Conservation (phyloP, 768 basidiomycete genomes). For the Lactarius hatsudake region DNA sequence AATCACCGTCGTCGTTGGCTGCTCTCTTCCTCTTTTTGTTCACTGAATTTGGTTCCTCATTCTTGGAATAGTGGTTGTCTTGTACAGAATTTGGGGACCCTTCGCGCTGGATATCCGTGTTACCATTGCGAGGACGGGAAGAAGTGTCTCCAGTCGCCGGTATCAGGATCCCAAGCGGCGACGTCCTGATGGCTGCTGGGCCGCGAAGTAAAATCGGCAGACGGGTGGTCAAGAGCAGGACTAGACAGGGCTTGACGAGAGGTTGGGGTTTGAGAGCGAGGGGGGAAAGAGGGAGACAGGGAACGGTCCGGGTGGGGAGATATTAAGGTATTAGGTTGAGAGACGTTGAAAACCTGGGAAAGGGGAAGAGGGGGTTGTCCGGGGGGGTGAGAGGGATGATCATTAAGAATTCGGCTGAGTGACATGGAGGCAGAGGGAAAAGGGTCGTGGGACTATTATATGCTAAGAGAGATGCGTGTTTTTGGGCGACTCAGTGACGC, state of each 20-base stretch:
- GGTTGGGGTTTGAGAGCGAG: conserved; percentile 23
- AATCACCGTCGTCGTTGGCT: conserved; percentile 53
- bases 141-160: conserved; percentile 40
- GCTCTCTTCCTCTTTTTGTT: conserved; percentile 51
- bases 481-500: conserved; percentile 21
- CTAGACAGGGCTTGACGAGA: conserved; percentile 29
- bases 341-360: conserved; percentile 33
- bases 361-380: conserved; percentile 27
- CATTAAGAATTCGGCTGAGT: conserved; percentile 34
- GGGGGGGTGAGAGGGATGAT: conserved; percentile 48
- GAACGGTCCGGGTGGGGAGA: conserved; percentile 26
- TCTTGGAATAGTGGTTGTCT: conserved; percentile 29
- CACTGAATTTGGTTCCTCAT: conserved; percentile 14
- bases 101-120: conserved; percentile 36
- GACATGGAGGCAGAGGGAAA: conserved; percentile 25
- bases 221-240: conserved; percentile 33
- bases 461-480: conserved; percentile 7
- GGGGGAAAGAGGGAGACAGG: conserved; percentile 22
- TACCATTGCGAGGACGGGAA: conserved; percentile 39
- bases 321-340: conserved; percentile 30
- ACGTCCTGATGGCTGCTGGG: conserved; percentile 40
- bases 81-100: conserved; percentile 34
- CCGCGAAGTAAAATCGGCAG: conserved; percentile 39
- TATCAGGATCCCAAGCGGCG: conserved; percentile 41
- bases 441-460: conserved; percentile 24